A percentile compares a stretch with the other conserved stretches of the same genome.
Conservation (phyloP, 352 stramenopile genomes). For the Globisporangium iwayamae region DNA sequence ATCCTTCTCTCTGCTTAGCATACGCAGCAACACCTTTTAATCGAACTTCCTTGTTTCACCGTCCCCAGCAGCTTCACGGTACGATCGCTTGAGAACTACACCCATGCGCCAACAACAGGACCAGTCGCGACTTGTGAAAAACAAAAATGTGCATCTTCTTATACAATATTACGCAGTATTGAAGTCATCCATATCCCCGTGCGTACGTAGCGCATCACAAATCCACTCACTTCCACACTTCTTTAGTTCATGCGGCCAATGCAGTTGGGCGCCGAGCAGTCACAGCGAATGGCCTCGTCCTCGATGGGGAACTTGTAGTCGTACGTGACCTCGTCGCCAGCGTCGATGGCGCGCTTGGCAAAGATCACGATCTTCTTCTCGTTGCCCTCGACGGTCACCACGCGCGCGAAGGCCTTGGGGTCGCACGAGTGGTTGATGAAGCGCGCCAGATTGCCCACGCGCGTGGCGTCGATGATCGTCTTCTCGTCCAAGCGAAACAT, state of each 20-base stretch:
- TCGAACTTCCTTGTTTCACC: too few relatives aligned
- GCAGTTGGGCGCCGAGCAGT: slow-evolving; percentile 92
- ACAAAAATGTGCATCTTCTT: too few relatives aligned
- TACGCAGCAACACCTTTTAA: too few relatives aligned
- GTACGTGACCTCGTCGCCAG: slow-evolving; percentile 94
- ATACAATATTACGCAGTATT: too few relatives aligned
- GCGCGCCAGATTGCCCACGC: slow-evolving; percentile 90
- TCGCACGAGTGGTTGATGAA: slow-evolving; percentile 98
- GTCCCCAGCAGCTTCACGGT: too few relatives aligned
- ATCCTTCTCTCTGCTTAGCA: too few relatives aligned
- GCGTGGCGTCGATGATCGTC: slow-evolving; percentile 95
- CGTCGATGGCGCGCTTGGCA: slow-evolving; percentile 87
- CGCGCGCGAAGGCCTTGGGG: slow-evolving; percentile 92
- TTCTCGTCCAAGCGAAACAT: slow-evolving; percentile 96
- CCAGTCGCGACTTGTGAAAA: too few relatives aligned
- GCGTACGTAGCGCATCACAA: too few relatives aligned
- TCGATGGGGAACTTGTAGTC: slow-evolving; percentile 98
- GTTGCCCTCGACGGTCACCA: slow-evolving; percentile 78
- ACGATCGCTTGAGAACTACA: too few relatives aligned
- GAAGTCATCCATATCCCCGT: neutral
- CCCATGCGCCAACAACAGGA: too few relatives aligned
- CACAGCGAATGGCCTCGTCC: slow-evolving; percentile 92
- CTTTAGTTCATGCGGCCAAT: slow-evolving; percentile 93
- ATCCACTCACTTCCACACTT: neutral
- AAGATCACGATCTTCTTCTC: slow-evolving; percentile 97